phyloP scores from a whole-genome alignment of 768 basidiomycete species.

The Tricholoma bakamatsutake region DNA sequence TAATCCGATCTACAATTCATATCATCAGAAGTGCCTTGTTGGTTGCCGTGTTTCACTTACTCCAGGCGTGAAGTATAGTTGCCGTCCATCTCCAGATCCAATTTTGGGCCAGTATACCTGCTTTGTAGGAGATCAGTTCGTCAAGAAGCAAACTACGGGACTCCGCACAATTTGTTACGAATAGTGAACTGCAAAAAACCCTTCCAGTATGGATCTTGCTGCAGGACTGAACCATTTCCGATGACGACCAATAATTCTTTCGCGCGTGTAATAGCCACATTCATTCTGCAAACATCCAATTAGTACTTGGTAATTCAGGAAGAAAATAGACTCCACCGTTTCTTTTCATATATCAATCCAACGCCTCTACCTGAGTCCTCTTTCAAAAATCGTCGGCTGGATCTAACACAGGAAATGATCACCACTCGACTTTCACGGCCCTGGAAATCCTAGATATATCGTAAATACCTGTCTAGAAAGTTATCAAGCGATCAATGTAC shows the following conservation, averaged over 20 bases:
- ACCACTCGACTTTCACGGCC: constrained; percentile 45
- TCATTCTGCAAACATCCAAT: constrained; percentile 33
- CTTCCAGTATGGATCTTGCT: constrained; percentile 46
- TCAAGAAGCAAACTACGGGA: neutral
- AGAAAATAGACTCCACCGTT: constrained; percentile 28
- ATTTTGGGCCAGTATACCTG: constrained; percentile 40
- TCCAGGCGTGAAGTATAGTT: constrained; percentile 44
- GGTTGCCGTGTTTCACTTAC: constrained; percentile 21
- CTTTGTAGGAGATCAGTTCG: neutral
- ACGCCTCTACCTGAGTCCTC: constrained; percentile 41
- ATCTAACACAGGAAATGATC: constrained; percentile 47
- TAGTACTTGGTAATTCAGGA: neutral
- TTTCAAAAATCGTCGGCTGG: constrained; percentile 38
- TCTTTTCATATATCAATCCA: constrained; percentile 40
- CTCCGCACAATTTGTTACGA: constrained; percentile 39
- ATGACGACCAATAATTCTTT: constrained; percentile 46
- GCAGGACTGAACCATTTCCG: constrained; percentile 37
- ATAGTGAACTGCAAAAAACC: constrained; percentile 42
- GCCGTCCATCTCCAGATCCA: constrained; percentile 39
- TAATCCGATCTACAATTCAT: neutral
- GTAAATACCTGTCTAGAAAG: neutral
- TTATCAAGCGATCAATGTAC: constrained; percentile 16
- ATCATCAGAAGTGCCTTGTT: neutral
- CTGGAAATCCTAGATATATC: constrained; percentile 36
- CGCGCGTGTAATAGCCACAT: constrained; percentile 50